Evolutionary conservation across 768 basidiomycete species (phyloP).

Genomic region (Sporobolomyces phaffii): DNA sequence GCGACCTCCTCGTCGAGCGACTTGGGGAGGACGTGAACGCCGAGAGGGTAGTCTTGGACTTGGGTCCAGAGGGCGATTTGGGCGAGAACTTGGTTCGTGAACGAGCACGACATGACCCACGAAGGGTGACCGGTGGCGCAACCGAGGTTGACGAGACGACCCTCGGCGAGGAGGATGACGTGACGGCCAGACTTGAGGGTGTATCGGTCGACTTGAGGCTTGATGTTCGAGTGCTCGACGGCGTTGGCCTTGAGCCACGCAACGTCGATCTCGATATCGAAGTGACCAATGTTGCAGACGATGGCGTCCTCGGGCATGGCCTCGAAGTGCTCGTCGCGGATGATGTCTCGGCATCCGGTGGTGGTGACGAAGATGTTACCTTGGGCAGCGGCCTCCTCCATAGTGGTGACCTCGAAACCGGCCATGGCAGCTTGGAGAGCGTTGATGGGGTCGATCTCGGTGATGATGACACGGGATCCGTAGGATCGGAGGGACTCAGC

Average conservation of each 20-base stretch:
- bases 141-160: constrained; percentile 98
- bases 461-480: constrained; percentile 89
- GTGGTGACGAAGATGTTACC: constrained; percentile 94
- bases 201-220: constrained; percentile 98
- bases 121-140: constrained; percentile 99
- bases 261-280: constrained; percentile 72
- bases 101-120: constrained; percentile 99
- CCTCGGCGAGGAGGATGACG: constrained; percentile 94
- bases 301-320: constrained; percentile 98
- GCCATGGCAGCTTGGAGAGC: constrained; percentile 99
- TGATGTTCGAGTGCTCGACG: constrained; percentile 74
- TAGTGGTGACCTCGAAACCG: constrained; percentile 95
- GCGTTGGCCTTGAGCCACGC: constrained; percentile 97
- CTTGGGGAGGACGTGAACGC: constrained; percentile 98
- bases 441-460: constrained; percentile 99
- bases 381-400: constrained; percentile 90
- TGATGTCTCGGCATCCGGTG: constrained; percentile 98
- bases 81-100: constrained; percentile 80
- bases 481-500: constrained; percentile 96
- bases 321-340: constrained; percentile 80
- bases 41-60: constrained; percentile 76
- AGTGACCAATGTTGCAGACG: constrained; percentile 70
- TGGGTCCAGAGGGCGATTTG: constrained; percentile 85
- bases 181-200: constrained; percentile 88
- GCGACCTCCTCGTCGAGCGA: constrained; percentile 98